Conservation (phyloP, 1,284 basidiomycete genomes). For the Cystobasidium sp. region DNA sequence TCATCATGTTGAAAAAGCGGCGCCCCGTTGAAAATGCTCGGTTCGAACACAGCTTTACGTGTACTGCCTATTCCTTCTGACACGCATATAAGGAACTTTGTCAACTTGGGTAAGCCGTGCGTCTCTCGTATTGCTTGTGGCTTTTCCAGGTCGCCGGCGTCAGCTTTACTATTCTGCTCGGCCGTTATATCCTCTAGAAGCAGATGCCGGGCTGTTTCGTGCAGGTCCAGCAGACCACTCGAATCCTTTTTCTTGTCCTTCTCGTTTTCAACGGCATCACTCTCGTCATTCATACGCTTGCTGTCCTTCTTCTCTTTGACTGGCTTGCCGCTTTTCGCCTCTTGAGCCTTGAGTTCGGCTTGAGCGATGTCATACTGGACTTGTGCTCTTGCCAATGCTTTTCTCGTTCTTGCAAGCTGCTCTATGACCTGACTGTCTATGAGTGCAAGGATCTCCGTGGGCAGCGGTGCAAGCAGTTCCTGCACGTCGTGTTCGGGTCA, state of each 20-base stretch:
- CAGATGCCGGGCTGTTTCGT: conserved; percentile 18
- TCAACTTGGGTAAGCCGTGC: conserved; percentile 11
- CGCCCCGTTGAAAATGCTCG: conserved; percentile 5
- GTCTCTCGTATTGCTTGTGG: neutral
- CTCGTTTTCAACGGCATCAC: conserved; percentile 1
- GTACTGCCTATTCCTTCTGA: conserved; percentile 24
- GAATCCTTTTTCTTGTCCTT: neutral
- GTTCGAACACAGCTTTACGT: conserved; percentile 5
- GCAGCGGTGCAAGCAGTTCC: conserved; percentile 15
- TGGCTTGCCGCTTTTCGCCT: neutral
- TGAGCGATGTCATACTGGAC: conserved; percentile 1
- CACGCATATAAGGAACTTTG: conserved; percentile 27
- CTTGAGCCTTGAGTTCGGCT: conserved; percentile 10
- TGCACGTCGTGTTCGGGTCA: neutral
- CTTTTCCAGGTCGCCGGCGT: neutral
- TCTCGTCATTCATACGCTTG: neutral
- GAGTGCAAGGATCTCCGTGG: conserved; percentile 10
- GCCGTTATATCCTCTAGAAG: conserved; percentile 11
- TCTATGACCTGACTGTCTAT: neutral
- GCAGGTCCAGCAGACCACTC: neutral
- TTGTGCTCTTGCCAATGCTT: conserved; percentile 1
- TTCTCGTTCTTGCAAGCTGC: neutral
- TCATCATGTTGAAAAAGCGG: conserved; percentile 26
- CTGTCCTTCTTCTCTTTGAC: neutral
- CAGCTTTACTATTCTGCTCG: neutral